Conservation (phyloP, 768 basidiomycete genomes). For the Lactarius hengduanensis region DNA sequence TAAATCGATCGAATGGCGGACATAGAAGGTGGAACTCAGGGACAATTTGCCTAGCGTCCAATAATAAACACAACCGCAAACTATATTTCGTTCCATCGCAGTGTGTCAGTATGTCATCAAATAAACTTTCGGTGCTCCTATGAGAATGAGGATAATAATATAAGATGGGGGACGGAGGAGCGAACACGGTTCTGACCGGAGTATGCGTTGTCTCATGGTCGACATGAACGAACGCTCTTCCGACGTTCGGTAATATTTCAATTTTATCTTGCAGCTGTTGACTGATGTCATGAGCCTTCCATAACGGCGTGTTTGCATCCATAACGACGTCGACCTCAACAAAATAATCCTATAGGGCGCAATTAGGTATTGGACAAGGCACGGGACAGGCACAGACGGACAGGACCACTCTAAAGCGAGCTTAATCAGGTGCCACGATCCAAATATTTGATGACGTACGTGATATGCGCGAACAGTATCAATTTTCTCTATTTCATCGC, state of each 20-base stretch:
- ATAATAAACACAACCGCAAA: not conserved
- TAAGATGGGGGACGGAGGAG: slow-evolving; percentile 9
- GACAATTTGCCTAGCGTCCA: not conserved
- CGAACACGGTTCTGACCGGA: slow-evolving; percentile 44
- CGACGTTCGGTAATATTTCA: slow-evolving; percentile 85
- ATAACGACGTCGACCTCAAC: slow-evolving; percentile 97
- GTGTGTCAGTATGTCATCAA: slow-evolving; percentile 18
- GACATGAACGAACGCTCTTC: slow-evolving; percentile 92
- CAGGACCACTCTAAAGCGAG: slow-evolving; percentile 63
- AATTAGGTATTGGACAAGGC: slow-evolving; percentile 10
- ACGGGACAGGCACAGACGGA: slow-evolving; percentile 35
- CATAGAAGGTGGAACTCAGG: not conserved
- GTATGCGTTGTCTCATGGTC: slow-evolving; percentile 90
- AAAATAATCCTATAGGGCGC: slow-evolving; percentile 65
- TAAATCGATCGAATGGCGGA: not conserved
- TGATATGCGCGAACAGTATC: slow-evolving; percentile 95
- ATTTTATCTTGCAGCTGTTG: slow-evolving; percentile 87
- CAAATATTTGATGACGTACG: slow-evolving; percentile 42
- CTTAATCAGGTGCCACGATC: not conserved
- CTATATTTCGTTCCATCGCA: not conserved
- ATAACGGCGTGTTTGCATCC: slow-evolving; percentile 82
- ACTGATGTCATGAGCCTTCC: slow-evolving; percentile 84
- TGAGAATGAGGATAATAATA: not conserved
- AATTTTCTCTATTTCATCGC: slow-evolving; percentile 77
- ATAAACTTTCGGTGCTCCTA: slow-evolving; percentile 47